Evolutionary conservation across 768 basidiomycete genomes (phyloP).

Genomic region (Lactarius deliciosus): DNA sequence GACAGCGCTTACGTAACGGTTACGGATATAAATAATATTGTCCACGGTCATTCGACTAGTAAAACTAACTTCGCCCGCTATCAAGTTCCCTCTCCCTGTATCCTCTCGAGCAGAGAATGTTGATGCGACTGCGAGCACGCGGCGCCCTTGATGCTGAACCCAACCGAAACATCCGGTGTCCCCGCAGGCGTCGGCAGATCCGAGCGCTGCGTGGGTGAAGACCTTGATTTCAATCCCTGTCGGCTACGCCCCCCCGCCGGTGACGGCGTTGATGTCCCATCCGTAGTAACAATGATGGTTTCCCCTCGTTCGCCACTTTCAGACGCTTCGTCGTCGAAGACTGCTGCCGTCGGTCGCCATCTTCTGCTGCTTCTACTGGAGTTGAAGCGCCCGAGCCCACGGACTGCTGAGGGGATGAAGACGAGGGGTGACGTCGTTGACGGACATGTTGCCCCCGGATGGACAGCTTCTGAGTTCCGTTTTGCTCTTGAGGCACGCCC

Average conservation of each 20-base stretch:
- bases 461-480: slow-evolving; percentile 9
- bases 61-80: not conserved
- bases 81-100: slow-evolving; percentile 22
- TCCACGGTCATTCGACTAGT: not conserved
- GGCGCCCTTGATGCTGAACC: slow-evolving; percentile 29
- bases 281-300: slow-evolving; percentile 20
- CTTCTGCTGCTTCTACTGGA: slow-evolving; percentile 2
- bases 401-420: not conserved
- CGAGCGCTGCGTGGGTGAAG: not conserved
- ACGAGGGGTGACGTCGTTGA: slow-evolving; percentile 13
- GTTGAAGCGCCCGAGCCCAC: slow-evolving; percentile 6
- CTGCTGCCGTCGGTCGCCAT: not conserved
- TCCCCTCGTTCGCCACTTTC: slow-evolving; percentile 17
- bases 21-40: not conserved
- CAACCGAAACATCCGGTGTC: not conserved
- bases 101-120: slow-evolving; percentile 25
- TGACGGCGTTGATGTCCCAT: slow-evolving; percentile 14
- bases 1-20: not conserved
- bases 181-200: not conserved
- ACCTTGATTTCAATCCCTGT: slow-evolving; percentile 9
- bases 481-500: not conserved
- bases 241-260: not conserved
- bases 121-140: slow-evolving; percentile 18
- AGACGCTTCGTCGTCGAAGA: slow-evolving; percentile 9
- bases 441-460: slow-evolving; percentile 21